A percentile compares a stretch with the other conserved stretches of the same genome.
Conservation (phyloP, 1,139 yeast species). For the Diutina scorzettiae region DNA sequence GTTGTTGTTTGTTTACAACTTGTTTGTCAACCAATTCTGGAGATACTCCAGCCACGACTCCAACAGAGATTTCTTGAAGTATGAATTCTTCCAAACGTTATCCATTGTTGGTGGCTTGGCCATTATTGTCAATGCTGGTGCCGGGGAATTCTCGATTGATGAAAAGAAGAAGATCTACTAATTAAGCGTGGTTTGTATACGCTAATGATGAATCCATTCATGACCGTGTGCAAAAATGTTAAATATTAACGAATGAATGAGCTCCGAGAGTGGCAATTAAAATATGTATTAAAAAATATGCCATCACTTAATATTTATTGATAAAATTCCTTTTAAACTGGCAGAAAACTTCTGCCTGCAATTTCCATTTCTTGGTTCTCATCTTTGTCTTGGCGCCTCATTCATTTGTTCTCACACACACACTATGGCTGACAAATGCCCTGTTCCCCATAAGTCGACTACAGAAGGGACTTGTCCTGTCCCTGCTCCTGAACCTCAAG, state of each 20-base stretch:
- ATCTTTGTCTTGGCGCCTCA: no score
- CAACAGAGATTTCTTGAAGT: conserved; percentile 80
- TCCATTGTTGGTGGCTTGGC: conserved; percentile 91
- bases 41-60: conserved; percentile 55
- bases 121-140: conserved; percentile 89
- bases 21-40: conserved; percentile 87
- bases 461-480: not conserved
- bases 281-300: no score
- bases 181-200: no score
- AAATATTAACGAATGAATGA: no score
- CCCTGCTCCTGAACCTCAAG: not conserved
- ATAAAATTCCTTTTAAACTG: no score
- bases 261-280: no score
- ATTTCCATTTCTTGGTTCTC: no score
- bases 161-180: conserved; percentile 91
- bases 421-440: not conserved
- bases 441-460: not conserved
- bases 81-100: conserved; percentile 89
- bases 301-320: no score
- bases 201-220: no score
- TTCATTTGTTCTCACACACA: no score
- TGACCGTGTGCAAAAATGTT: no score
- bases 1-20: conserved; percentile 63
- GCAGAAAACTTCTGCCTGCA: no score
- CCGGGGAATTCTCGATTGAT: conserved; percentile 88